A percentile compares a stretch with the other conserved stretches of the same genome.
phyloP scores from a whole-genome alignment of 306 rosid genomes.

The Quercus variabilis region DNA sequence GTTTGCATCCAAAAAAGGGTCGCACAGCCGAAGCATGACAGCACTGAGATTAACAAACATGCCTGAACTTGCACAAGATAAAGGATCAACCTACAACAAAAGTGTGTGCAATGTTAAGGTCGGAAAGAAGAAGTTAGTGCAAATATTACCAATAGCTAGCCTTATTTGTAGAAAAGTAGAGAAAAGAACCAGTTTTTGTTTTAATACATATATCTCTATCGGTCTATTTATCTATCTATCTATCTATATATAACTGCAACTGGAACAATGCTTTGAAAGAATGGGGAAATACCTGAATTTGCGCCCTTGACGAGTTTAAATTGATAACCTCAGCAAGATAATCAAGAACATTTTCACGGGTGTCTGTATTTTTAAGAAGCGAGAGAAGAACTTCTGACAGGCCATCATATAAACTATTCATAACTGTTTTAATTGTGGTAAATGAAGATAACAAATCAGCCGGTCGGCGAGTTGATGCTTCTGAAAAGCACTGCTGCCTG shows the following conservation, averaged over 20 bases:
- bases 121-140: background rate
- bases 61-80: constrained; percentile 98
- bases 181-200: background rate
- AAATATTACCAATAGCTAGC: background rate
- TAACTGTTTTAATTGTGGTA: constrained; percentile 72
- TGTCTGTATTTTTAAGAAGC: constrained; percentile 79
- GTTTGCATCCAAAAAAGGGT: constrained; percentile 90
- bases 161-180: background rate
- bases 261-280: background rate
- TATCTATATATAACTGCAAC: background rate
- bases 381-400: constrained; percentile 67
- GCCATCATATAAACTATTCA: constrained; percentile 83
- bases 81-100: constrained; percentile 72
- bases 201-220: too few relatives aligned
- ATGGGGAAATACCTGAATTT: constrained; percentile 67
- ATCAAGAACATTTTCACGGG: constrained; percentile 81
- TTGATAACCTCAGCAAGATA: constrained; percentile 94
- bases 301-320: constrained; percentile 92
- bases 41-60: constrained; percentile 96
- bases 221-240: background rate
- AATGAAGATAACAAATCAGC: constrained; percentile 82
- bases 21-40: constrained; percentile 93
- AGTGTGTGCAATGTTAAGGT: background rate
- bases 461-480: constrained; percentile 74
- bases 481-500: constrained; percentile 97